Base-by-base conservation (phyloP, 2,329 filamentous ascomycete species). In the Alternaria longipes region DNA sequence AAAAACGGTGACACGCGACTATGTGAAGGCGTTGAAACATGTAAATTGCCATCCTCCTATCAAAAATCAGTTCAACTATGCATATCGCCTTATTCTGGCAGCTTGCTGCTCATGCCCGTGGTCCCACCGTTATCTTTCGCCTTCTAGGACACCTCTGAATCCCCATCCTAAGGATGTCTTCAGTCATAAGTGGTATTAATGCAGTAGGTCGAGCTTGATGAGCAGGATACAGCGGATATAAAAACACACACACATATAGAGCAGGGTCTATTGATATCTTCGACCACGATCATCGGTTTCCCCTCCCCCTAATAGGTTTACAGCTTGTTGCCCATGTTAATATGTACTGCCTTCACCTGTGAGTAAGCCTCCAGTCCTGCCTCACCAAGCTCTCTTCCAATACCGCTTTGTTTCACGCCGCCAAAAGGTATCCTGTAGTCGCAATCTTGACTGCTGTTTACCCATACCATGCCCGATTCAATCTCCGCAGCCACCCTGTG, bases 311-410 rank as follows among this genome's bases (percentile, higher is more conserved):
- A 24, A 38, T 22, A 50, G 16, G 20, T 28, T n/a, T 57, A 57
- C 28, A 57, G 55, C 40, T 57, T 57, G 36, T 38, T 57, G 1
- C 47, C 47, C 55, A 52, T 57, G 24, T 57, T 57, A 28, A 57
- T 52, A 45, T 57, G 55, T 22, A 52, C 55, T 4, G 54, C 54
- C 20, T 57, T 57, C 16, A 50, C 20, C 16, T 51, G 54, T 22
- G 46, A 51, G 38, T 57, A 57, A 24, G 54, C 54, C 9, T 57
- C 54, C 18, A 57, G 38, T 9, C 46, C 54, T 22, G 54, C 54
- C 46, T 57, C 54, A 8, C 54, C 54, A n/a, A 51, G 28, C 38
- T 57, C 54, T 8, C 54, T 28, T n/a, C 46, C 54, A 30, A 57
- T 57, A 34, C 54, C 54, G 16, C 47, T 57, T 14, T 57, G 46